A percentile compares a stretch with the other conserved stretches of the same genome.
These are phyloP conservation scores for Naganishia liquefaciens DNA, from an alignment of 1,284 basidiomycete genomes.

Conservation along the genomic window DNA sequence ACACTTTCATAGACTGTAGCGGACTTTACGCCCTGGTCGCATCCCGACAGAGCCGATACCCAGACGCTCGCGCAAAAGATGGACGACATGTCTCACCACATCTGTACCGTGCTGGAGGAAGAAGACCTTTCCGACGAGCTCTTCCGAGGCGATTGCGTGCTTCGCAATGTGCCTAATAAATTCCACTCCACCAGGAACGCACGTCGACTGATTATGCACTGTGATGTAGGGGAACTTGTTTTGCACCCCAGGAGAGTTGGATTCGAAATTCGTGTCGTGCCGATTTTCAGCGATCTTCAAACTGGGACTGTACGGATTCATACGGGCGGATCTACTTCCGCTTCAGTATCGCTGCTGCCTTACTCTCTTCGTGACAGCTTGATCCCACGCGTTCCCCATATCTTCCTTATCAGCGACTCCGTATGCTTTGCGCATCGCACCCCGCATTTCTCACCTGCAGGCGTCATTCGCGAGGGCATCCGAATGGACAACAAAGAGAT, in stretches of 20 bases:
- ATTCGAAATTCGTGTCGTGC: neutral
- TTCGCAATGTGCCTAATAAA: neutral
- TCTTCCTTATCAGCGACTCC: neutral
- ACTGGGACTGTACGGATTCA: no score
- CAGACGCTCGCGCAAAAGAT: neutral
- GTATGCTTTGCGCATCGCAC: neutral
- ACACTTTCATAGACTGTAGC: neutral
- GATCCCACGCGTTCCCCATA: neutral
- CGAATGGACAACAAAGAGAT: neutral
- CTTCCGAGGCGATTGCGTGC: neutral
- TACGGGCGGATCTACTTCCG: no score
- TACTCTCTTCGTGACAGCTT: neutral
- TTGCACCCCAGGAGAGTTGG: neutral
- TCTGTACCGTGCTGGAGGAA: neutral
- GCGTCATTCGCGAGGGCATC: neutral
- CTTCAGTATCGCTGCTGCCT: neutral
- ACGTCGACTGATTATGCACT: neutral
- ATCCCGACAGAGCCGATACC: neutral
- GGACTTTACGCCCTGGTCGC: neutral
- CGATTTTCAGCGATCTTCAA: no score
- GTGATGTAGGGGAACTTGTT: neutral
- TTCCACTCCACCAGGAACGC: neutral
- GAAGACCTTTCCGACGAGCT: neutral
- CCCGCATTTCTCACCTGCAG: no score
- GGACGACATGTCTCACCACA: neutral